Evolutionary conservation across 805 yeast genomes (phyloP).

Genomic region (Candida insectorum): DNA sequence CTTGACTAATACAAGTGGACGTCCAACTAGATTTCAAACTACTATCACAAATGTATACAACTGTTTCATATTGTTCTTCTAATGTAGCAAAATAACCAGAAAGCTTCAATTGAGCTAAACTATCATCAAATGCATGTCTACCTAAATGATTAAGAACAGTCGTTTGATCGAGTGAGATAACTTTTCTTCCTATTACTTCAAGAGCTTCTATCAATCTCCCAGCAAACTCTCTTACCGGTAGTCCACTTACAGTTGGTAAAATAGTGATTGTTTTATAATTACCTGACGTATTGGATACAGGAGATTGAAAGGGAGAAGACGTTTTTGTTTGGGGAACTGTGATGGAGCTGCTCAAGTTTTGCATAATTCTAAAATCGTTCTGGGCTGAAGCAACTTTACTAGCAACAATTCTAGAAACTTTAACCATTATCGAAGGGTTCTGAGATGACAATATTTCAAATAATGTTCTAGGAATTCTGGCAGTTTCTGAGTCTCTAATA

Average conservation of each 20-base stretch:
- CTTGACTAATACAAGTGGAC: constrained; percentile 86
- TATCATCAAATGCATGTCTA: constrained; percentile 84
- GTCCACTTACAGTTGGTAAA: constrained; percentile 71
- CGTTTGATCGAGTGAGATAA: constrained; percentile 79
- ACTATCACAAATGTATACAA: constrained; percentile 86
- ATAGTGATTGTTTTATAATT: constrained; percentile 81
- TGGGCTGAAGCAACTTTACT: constrained; percentile 33
- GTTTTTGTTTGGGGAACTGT: constrained; percentile 9
- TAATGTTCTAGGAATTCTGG: constrained; percentile 84
- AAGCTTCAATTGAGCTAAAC: constrained; percentile 74
- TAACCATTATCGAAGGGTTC: constrained; percentile 87
- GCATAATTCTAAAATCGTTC: constrained; percentile 9
- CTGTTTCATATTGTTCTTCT: constrained; percentile 86
- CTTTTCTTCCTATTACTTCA: constrained; percentile 65
- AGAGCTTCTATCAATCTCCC: constrained; percentile 67
- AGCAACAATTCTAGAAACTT: constrained; percentile 86
- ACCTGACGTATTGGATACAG: constrained; percentile 31
- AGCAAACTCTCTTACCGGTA: constrained; percentile 89
- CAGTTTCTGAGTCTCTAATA: constrained; percentile 89
- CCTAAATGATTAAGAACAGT: constrained; percentile 79
- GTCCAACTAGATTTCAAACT: constrained; percentile 86
- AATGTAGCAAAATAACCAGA: constrained; percentile 87
- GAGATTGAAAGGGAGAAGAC: constrained; percentile 22
- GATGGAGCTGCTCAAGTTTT: constrained; percentile 7
- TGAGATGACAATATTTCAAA: constrained; percentile 81